Evolutionary conservation across 441 rosid species (phyloP).

Genomic region (Erysimum cheiri): DNA sequence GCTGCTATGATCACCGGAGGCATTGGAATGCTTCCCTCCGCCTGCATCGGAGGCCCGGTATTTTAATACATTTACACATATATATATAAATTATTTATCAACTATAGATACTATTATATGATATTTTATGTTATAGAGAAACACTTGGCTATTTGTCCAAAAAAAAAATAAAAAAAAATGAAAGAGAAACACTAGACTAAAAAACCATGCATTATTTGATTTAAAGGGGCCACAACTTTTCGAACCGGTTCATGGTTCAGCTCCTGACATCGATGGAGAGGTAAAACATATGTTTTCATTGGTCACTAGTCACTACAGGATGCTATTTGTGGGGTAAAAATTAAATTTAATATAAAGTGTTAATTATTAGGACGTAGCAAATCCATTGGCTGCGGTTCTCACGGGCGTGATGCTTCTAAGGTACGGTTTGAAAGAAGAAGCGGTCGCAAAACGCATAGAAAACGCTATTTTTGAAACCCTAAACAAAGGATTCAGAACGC

Average conservation of each 20-base stretch:
- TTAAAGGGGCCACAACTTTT: constrained; percentile 2
- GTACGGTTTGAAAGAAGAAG: constrained; percentile 4
- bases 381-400: constrained; percentile 13
- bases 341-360: neutral
- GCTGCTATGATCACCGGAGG: constrained; percentile 8
- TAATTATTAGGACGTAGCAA: constrained; percentile 9
- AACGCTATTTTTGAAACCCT: neutral
- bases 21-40: constrained; percentile 4
- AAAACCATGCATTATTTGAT: neutral
- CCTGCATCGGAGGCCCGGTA: neutral
- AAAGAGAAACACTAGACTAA: no score
- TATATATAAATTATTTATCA: neutral
- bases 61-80: neutral
- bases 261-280: constrained; percentile 11
- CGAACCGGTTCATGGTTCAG: constrained; percentile 5
- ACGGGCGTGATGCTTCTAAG: constrained; percentile 7
- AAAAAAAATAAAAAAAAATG: no score
- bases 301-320: neutral
- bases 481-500: constrained; percentile 8
- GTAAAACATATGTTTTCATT: neutral
- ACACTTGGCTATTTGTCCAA: no score
- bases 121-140: neutral
- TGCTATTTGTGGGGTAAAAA: neutral
- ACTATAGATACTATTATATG: no score
- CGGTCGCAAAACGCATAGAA: constrained; percentile 1